Evolutionary conservation across 169 alveolate species (phyloP), one percentile per base, ranked within the genome.

Genomic region (Plasmodium knowlesi): DNA sequence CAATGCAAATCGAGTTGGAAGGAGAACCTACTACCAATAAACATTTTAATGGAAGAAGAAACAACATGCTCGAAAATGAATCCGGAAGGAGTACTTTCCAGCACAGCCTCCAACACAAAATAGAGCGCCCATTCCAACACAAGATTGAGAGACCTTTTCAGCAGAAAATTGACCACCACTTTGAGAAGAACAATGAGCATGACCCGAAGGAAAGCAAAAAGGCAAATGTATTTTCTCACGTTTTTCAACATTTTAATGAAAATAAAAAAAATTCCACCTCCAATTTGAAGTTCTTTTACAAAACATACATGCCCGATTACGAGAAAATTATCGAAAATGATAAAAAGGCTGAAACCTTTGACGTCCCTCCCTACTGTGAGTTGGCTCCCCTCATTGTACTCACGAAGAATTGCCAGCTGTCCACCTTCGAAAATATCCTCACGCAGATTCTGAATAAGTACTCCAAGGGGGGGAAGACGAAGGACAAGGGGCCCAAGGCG

Each of bases 331-430:
- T 88, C 9, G 94, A 88, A n/a, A 88, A 88, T 73, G 94, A 88
- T n/a, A 88, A 88, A 50, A 88, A 88, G 53, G 80, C 82, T 10
- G 94, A 88, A 41, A 88, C 89, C 5, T 76, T 88, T 43, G 95
- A 84, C 79, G 95, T 92, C 1, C 98, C 98, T 12, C 98, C 98
- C 3, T 96, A 96, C 92, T 96, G 98, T 84, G 98, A 96, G 73
- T 83, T 96, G 22, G 95, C 96, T 5, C 93, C 95, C 19, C 92
- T 96, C 71, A 94, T 85, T 43, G 93, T 92, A 16, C 61, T 96
- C 61, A 95, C 95, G 82, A 74, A 82, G 25, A 93, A 94, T 74
- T 96, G 96, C 39, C 97, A 93, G 19, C 39, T 96, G 14, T 85
- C 88, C 32, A 85, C 96, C 4, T 84, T 96, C 32, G 96, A 96